Conservation (phyloP, 148 eudicot species). For the Vaccinium corymbosum region DNA sequence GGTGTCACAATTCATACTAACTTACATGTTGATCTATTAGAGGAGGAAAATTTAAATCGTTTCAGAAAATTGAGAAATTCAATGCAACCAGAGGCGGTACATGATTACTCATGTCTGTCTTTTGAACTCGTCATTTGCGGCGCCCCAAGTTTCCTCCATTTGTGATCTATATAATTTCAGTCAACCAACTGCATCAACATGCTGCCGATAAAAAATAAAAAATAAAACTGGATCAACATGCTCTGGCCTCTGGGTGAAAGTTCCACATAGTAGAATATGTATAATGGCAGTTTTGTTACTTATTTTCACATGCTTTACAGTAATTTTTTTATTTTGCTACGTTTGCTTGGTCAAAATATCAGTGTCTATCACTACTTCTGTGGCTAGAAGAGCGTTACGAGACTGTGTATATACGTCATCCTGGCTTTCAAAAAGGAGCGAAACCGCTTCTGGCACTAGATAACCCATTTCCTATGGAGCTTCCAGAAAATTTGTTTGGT, state of each 20-base stretch:
- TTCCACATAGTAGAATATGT: background rate
- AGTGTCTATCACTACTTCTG: conserved; percentile 80
- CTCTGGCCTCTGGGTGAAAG: background rate
- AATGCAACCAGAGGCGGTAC: background rate
- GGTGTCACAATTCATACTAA: background rate
- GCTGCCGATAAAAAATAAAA: background rate
- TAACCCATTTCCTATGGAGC: conserved; percentile 92
- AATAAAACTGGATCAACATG: background rate
- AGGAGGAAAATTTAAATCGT: background rate
- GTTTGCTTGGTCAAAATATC: conserved; percentile 21
- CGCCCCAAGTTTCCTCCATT: background rate
- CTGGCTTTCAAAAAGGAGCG: conserved; percentile 91
- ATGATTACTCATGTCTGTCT: background rate
- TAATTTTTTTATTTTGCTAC: background rate
- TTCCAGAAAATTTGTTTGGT: conserved; percentile 87
- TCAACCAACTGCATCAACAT: background rate
- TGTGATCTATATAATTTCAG: background rate
- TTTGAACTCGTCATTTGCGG: background rate
- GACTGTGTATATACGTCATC: conserved; percentile 79
- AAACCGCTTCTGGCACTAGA: conserved; percentile 86
- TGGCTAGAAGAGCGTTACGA: conserved; percentile 97
- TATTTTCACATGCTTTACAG: background rate
- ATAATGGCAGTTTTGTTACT: background rate
- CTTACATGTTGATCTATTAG: background rate
- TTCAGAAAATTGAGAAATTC: background rate